phyloP scores from a whole-genome alignment of 2,329 filamentous ascomycete genomes.

The Myriosclerotinia duriaeana region DNA sequence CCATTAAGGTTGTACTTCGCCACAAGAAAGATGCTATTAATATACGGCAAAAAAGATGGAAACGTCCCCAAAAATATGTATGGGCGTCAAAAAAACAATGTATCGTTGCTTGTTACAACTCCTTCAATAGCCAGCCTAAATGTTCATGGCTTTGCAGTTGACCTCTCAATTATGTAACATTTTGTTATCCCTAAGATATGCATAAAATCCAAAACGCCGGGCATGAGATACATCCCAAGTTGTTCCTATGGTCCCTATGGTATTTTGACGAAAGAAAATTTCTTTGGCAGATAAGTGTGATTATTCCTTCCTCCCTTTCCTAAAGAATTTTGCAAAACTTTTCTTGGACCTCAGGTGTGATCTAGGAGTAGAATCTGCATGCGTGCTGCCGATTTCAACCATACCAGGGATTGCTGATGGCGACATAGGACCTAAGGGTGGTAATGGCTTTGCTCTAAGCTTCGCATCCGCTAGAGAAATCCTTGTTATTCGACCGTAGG shows the following conservation, averaged over 20 bases:
- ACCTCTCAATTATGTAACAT: background rate
- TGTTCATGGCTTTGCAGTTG: too few species aligned
- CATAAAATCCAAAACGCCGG: background rate
- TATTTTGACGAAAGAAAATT: background rate
- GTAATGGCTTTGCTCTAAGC: conserved; percentile 19
- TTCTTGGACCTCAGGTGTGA: conserved; percentile 12
- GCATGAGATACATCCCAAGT: background rate
- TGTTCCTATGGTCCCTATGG: background rate
- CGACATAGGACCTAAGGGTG: conserved; percentile 15
- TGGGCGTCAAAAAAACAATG: background rate
- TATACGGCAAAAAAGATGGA: too few species aligned
- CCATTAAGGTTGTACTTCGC: too few species aligned
- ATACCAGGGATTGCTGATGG: conserved; percentile 17
- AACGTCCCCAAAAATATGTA: too few species aligned
- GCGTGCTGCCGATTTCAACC: conserved; percentile 21
- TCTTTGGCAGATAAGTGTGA: background rate
- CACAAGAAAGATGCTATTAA: too few species aligned
- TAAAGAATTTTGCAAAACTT: conserved; percentile 19
- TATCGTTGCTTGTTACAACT: background rate
- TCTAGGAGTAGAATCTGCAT: background rate
- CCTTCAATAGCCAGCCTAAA: background rate
- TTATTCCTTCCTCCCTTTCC: conserved; percentile 14
- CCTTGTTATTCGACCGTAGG: conserved; percentile 4
- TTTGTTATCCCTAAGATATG: conserved; percentile 2
- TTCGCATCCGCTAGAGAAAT: conserved; percentile 17